Conservation (phyloP, 768 basidiomycete species). For the Psilocybe sp. region DNA sequence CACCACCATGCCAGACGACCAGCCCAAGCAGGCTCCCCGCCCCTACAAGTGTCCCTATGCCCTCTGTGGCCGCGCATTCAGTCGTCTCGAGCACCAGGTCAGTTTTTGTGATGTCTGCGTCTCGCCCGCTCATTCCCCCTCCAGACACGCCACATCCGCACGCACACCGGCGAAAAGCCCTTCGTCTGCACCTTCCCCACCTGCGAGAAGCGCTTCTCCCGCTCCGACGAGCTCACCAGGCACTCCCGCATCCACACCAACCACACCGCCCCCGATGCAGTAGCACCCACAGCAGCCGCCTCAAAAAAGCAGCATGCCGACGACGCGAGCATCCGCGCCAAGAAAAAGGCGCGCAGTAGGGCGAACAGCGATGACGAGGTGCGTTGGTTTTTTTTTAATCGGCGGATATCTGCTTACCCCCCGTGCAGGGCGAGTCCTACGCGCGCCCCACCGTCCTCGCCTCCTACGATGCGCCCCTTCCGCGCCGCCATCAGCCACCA, state of each 20-base stretch:
- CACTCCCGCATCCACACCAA: slow-evolving; percentile 91
- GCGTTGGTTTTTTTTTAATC: slow-evolving; percentile 25
- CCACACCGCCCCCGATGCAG: slow-evolving; percentile 23
- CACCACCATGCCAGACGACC: slow-evolving; percentile 13
- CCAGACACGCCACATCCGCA: slow-evolving; percentile 96
- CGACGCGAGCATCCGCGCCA: slow-evolving; percentile 36
- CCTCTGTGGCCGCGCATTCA: slow-evolving; percentile 93
- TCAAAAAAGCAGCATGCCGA: slow-evolving; percentile 17
- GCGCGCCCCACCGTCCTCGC: slow-evolving; percentile 52
- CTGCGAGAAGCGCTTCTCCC: slow-evolving; percentile 98
- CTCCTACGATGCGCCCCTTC: slow-evolving; percentile 41
- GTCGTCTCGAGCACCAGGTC: slow-evolving; percentile 94
- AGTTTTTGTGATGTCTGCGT: slow-evolving; percentile 9
- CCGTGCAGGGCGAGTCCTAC: slow-evolving; percentile 49
- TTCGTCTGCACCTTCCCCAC: slow-evolving; percentile 87
- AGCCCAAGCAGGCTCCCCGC: slow-evolving; percentile 41
- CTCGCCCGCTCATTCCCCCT: slow-evolving; percentile 10
- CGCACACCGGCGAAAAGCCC: slow-evolving; percentile 97
- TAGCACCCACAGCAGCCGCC: not conserved
- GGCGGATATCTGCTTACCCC: slow-evolving; percentile 3
- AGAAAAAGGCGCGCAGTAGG: slow-evolving; percentile 78
- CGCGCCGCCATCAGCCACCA: slow-evolving; percentile 25
- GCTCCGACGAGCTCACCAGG: slow-evolving; percentile 97
- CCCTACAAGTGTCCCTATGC: slow-evolving; percentile 97
- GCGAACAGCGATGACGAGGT: slow-evolving; percentile 87